phyloP scores from a whole-genome alignment of 139 green algal species.

The Asterochloris erici region DNA sequence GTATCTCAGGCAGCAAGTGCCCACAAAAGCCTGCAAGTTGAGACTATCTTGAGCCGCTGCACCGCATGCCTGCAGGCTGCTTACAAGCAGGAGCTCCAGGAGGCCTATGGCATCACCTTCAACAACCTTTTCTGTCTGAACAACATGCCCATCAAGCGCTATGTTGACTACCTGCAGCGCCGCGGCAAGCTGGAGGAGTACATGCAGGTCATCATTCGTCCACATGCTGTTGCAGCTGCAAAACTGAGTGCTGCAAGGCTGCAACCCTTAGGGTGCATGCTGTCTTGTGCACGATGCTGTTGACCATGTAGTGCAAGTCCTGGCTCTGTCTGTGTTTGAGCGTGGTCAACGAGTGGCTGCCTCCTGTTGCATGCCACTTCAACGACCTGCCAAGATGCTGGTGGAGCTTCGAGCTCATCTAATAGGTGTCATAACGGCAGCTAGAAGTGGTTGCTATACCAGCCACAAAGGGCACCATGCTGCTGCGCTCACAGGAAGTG shows the following conservation, averaged over 20 bases:
- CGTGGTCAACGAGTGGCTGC: neutral
- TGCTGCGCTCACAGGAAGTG: no score
- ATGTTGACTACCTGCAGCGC: conserved; percentile 75
- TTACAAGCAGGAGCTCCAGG: conserved; percentile 62
- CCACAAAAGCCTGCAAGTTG: no score
- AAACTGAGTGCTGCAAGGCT: no score
- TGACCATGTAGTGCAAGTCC: neutral
- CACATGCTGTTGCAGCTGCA: neutral
- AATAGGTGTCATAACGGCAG: neutral
- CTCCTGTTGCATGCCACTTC: neutral
- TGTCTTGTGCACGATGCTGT: no score
- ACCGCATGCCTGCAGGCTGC: conserved; percentile 41
- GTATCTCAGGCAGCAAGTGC: no score
- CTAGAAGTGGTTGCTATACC: neutral
- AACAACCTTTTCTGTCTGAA: conserved; percentile 89
- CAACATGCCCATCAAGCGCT: conserved; percentile 99
- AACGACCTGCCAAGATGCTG: neutral
- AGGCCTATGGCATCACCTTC: conserved; percentile 84
- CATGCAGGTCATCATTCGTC: conserved; percentile 54
- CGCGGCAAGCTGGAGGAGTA: conserved; percentile 72
- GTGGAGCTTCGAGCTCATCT: neutral
- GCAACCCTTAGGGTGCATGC: no score
- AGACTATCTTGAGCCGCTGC: no score
- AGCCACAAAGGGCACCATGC: neutral
- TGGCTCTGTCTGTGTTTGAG: neutral